A percentile compares a stretch with the other conserved stretches of the same genome.
Evolutionary conservation across 768 basidiomycete species (phyloP).

Genomic region (Mycena chlorophos): DNA sequence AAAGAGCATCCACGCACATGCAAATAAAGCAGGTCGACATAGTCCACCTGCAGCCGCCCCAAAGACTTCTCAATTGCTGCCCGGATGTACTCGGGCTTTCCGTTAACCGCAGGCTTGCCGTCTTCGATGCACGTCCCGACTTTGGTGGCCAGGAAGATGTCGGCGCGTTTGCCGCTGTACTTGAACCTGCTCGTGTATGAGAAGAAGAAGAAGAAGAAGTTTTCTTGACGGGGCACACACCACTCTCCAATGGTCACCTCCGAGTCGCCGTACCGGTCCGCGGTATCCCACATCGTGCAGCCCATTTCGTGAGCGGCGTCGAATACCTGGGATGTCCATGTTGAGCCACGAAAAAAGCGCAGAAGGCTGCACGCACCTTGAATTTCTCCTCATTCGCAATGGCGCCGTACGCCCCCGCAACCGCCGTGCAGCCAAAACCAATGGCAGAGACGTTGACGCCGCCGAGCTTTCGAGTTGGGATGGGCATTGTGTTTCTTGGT

Average conservation of each 20-base stretch:
- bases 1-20: conserved; percentile 31
- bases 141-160: conserved; percentile 67
- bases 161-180: conserved; percentile 47
- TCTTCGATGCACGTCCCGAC: conserved; percentile 25
- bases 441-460: conserved; percentile 47
- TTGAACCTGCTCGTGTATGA: conserved; percentile 56
- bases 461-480: conserved; percentile 42
- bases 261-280: conserved; percentile 47
- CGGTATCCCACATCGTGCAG: conserved; percentile 51
- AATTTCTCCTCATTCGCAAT: conserved; percentile 58
- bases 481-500: neutral
- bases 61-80: conserved; percentile 41
- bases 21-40: conserved; percentile 49
- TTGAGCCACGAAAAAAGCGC: neutral
- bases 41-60: conserved; percentile 40
- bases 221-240: no score
- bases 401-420: conserved; percentile 50
- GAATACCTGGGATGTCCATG: conserved; percentile 32
- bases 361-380: conserved; percentile 39
- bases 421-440: conserved; percentile 64
- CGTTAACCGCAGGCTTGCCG: conserved; percentile 22
- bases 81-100: conserved; percentile 41
- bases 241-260: conserved; percentile 49
- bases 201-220: neutral
- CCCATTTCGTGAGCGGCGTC: conserved; percentile 44